Base-by-base conservation (phyloP, 345 rosid species). In the Euphorbia pulcherrima region DNA sequence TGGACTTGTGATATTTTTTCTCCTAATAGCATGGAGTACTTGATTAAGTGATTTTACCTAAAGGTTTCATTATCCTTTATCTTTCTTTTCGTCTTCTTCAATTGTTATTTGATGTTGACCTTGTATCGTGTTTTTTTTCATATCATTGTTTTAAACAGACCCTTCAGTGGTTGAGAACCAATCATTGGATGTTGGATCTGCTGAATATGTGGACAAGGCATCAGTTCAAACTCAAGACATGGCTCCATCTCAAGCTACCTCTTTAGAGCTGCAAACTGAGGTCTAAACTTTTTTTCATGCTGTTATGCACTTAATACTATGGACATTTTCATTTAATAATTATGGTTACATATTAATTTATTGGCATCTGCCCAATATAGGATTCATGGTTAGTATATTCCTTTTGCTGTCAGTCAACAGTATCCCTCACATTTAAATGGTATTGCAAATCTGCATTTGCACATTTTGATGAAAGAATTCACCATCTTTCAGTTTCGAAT, bases 121-220 rank as follows among this genome's bases (percentile, higher is more conserved):
- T 24, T 26, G 54, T 21, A 56, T 52, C 8, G 23, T 24, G 73
- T 67, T 56, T 51, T 27, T 67, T 56, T 51, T 27, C 29, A 30
- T 21, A 6, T 18, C 40, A 26, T 27, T 62, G 60, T 73, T 65
- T 62, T 61, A 57, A 58, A 67, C 83, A 86, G 96, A 74, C 39
- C 71, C 37, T 67, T 73, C 82, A 57, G 47, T 73, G 29, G 65
- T 64, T 54, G 77, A 74, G 66, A 82, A 79, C 69, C 71, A 51
- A 71, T 62, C 76, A 53, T 40, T 52, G 72, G 74, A 71, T 72
- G n/a, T n/a, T n/a, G 77, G 72, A 53, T 44, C 73, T 67, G 35
- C 67, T 1, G 62, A 75, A 74, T 63, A 70, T 62, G 63, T 60
- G 23, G 83, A 74, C 60, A 69, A 47, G 71, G 78, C 41, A 72